These are phyloP conservation scores for Drosera capensis DNA, from an alignment of 148 eudicot species.

Conservation along the genomic window DNA sequence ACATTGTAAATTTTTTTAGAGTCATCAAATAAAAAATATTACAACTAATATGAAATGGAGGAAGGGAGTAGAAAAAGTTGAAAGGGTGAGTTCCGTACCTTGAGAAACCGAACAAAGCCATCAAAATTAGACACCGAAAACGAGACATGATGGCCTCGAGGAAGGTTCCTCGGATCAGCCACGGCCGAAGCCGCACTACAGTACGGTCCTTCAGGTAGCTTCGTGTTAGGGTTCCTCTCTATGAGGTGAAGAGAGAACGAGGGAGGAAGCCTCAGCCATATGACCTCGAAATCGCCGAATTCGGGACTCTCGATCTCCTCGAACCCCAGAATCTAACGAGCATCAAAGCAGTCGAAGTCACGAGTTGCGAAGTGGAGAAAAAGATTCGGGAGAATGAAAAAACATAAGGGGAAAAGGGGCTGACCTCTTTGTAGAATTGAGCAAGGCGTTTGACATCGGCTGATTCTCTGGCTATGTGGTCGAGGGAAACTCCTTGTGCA, in stretches of 20 bases:
- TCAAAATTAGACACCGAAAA: conserved; percentile 62
- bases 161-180: conserved; percentile 40
- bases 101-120: conserved; percentile 43
- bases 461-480: conserved; percentile 73
- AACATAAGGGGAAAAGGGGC: background rate
- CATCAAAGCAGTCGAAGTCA: too few relatives aligned
- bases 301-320: conserved; percentile 67
- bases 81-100: too few relatives aligned
- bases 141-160: conserved; percentile 63
- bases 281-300: conserved; percentile 37
- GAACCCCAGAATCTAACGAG: conserved; percentile 82
- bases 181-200: conserved; percentile 40
- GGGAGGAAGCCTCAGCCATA: conserved; percentile 63
- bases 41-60: too few relatives aligned
- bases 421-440: conserved; percentile 61
- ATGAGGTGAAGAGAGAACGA: conserved; percentile 62
- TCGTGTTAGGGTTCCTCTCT: conserved; percentile 48
- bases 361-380: too few relatives aligned
- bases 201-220: conserved; percentile 77
- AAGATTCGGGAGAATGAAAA: background rate
- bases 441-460: conserved; percentile 66
- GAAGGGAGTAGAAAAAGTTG: too few relatives aligned
- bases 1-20: too few relatives aligned
- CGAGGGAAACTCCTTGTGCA: conserved; percentile 48
- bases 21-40: too few relatives aligned